Percentiles rank a stretch among this genome's conserved stretches.
These are phyloP conservation scores for Leishmania aethiopica DNA, from an alignment of 208 protist species.

Conservation along the genomic window DNA sequence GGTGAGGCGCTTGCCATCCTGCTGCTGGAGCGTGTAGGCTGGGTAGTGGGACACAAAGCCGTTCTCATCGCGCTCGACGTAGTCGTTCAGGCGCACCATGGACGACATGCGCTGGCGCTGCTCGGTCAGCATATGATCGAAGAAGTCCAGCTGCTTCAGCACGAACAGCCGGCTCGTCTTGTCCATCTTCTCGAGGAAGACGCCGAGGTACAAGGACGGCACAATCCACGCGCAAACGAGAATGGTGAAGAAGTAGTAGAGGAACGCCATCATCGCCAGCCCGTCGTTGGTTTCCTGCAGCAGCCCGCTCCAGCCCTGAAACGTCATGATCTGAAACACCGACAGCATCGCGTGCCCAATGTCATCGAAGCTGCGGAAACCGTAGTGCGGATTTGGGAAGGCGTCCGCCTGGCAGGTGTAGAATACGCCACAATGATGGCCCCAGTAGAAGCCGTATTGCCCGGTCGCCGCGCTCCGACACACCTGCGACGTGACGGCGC, in stretches of 20 bases:
- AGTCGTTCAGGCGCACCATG: conserved; percentile 67
- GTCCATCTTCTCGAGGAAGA: conserved; percentile 91
- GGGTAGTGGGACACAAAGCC: conserved; percentile 66
- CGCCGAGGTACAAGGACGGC: conserved; percentile 86
- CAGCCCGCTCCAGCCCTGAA: conserved; percentile 89
- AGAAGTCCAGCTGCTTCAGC: conserved; percentile 79
- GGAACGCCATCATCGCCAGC: conserved; percentile 55
- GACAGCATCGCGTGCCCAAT: conserved; percentile 87
- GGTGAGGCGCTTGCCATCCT: conserved; percentile 18
- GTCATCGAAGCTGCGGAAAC: conserved; percentile 92
- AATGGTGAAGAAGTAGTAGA: conserved; percentile 89
- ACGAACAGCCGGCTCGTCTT: conserved; percentile 75
- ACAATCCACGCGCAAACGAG: conserved; percentile 87
- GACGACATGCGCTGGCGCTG: conserved; percentile 70
- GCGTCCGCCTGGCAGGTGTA: conserved; percentile 56
- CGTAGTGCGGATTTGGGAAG: conserved; percentile 82
- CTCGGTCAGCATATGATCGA: conserved; percentile 80
- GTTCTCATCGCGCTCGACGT: conserved; percentile 78
- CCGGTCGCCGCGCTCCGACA: conserved; percentile 60
- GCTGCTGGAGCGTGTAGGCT: conserved; percentile 19
- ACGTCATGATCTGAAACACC: conserved; percentile 89
- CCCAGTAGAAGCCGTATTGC: conserved; percentile 80
- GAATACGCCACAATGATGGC: conserved; percentile 50
- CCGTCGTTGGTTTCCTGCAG: conserved; percentile 85
- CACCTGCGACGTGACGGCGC: conserved; percentile 50